Evolutionary conservation across 2,329 filamentous ascomycete species (phyloP), one percentile per base, ranked within the genome.

Genomic region (Escovopsis weberi): DNA sequence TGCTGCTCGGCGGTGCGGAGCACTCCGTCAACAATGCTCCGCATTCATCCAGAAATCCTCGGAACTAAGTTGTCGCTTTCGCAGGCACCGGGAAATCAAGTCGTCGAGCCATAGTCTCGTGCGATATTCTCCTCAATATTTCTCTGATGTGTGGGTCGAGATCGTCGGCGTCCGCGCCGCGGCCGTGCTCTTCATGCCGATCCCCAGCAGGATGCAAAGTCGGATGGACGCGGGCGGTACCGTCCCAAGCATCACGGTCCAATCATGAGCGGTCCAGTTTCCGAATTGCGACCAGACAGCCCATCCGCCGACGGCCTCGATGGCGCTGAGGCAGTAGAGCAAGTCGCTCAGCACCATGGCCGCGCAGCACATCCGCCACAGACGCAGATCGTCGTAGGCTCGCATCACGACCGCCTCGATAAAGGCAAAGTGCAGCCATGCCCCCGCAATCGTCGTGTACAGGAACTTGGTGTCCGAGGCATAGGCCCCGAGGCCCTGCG

Each of bases 341-440:
- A 45, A 43, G 46, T 63, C 60, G 43, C 57, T 61, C n/a, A 61
- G 46, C 28, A 63, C 50, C 58, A 62, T 62, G 10, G 58, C 59
- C 15, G 47, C 46, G 44, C 56, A 62, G 40, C 63, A 43, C 33
- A 59, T 36, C 23, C 55, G 51, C 62, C 62, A 65, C 19, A 64
- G 50, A 1, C 52, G 46, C 8, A 53, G 42, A 44, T 64, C 60
- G 36, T 57, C 55, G 12, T 51, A 56, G 28, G 52, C 30, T 4
- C 57, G 54, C 48, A 65, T 48, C 15, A 64, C 53, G 12, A 64
- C 53, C 33, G 54, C 59, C 47, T 59, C 55, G 48, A 56, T 53
- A 48, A 63, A 62, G 41, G 60, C 61, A 44, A 64, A 60, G 47
- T 56, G 53, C 12, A 63, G 51, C 57, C 50, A 47, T 32, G 43